phyloP scores from a whole-genome alignment of 106 monocot genomes.

The Xerophyta viscosa region DNA sequence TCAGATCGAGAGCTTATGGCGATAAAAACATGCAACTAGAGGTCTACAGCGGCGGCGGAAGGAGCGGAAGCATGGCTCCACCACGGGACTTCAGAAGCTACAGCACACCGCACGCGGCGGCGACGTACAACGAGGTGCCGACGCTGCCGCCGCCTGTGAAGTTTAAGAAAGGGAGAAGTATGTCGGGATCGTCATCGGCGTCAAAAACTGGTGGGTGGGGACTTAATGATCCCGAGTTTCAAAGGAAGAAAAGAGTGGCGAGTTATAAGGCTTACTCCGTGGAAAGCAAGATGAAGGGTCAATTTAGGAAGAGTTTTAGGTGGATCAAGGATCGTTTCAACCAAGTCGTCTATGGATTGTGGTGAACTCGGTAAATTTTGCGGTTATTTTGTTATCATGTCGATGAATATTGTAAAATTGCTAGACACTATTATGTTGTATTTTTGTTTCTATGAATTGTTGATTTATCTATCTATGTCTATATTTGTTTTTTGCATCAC shows the following conservation, averaged over 20 bases:
- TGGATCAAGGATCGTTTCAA: constrained; percentile 65
- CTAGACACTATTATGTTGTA: too few species aligned
- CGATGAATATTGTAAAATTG: too few species aligned
- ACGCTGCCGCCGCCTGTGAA: constrained; percentile 1
- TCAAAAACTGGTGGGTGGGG: constrained; percentile 22
- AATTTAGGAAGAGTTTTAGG: constrained; percentile 53
- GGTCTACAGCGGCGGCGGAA: constrained; percentile 19
- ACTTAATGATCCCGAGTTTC: constrained; percentile 59
- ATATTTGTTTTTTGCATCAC: too few species aligned
- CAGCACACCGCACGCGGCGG: constrained; percentile 25
- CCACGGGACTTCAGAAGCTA: constrained; percentile 30
- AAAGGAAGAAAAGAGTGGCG: constrained; percentile 73
- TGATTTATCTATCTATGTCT: too few species aligned
- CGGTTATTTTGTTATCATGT: too few species aligned
- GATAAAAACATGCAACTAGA: constrained; percentile 50
- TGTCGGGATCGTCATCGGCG: constrained; percentile 6
- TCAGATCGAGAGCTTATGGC: too few species aligned
- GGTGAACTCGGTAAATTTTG: too few species aligned
- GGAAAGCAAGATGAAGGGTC: constrained; percentile 67
- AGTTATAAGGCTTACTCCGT: constrained; percentile 61
- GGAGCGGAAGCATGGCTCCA: too few species aligned
- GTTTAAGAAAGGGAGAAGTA: constrained; percentile 25
- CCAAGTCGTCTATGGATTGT: constrained; percentile 42
- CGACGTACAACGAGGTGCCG: neutral
- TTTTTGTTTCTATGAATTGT: too few species aligned